These are phyloP conservation scores for Isoetes engelmannii DNA, from an alignment of 83 land plant species.

Conservation along the genomic window DNA sequence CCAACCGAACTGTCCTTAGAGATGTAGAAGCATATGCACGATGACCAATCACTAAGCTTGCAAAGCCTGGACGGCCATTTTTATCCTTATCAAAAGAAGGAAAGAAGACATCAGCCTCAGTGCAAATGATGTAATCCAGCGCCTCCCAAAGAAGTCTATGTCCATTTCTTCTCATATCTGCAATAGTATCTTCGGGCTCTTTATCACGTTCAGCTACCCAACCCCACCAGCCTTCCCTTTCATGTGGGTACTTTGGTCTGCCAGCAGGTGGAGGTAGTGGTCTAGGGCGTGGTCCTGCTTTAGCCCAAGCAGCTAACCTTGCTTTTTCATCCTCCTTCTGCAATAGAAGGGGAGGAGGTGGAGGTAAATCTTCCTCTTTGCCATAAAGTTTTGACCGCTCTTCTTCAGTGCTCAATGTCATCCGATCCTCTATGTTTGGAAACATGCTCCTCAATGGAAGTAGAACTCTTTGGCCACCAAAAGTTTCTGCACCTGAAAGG, in stretches of 20 bases:
- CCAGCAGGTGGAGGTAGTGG: constrained; percentile 85
- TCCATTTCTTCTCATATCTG: constrained; percentile 49
- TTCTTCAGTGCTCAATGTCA: constrained; percentile 58
- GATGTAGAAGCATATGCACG: constrained; percentile 65
- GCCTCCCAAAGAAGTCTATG: constrained; percentile 78
- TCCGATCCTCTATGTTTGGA: constrained; percentile 64
- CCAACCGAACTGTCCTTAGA: constrained; percentile 66
- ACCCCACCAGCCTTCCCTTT: constrained; percentile 97
- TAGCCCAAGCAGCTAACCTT: constrained; percentile 65
- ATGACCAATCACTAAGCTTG: constrained; percentile 91
- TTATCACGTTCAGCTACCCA: constrained; percentile 59
- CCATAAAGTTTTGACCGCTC: constrained; percentile 55
- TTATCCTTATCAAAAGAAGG: constrained; percentile 80
- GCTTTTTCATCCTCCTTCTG: constrained; percentile 40
- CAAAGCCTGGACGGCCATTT: constrained; percentile 69
- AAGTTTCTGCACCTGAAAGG: constrained; percentile 65
- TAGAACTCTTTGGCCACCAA: constrained; percentile 86
- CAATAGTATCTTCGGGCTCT: constrained; percentile 55
- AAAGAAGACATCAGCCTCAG: constrained; percentile 82
- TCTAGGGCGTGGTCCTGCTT: constrained; percentile 85
- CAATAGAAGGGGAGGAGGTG: constrained; percentile 25
- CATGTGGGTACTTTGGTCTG: constrained; percentile 61
- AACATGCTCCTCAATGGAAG: constrained; percentile 83
- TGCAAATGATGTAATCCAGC: constrained; percentile 75
- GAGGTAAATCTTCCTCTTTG: constrained; percentile 42